Base-by-base conservation (phyloP, 805 yeast genomes). In the Candida vartiovaarae region DNA sequence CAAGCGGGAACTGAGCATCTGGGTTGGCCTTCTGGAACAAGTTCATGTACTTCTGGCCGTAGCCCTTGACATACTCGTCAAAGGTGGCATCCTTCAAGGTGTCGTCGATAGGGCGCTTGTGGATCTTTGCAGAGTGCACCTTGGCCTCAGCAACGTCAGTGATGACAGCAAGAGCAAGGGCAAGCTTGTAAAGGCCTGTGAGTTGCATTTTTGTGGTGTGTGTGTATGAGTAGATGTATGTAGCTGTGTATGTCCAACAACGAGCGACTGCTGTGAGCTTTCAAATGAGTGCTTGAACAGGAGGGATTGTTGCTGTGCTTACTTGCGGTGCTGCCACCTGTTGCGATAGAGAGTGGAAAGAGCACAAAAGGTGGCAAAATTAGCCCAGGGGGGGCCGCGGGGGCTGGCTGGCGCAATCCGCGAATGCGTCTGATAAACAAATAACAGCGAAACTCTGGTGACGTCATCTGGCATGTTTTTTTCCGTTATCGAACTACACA, bases 1-100 rank as follows among this genome's bases (percentile, higher is more conserved):
- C 34, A 33, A 62, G 53, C 15, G 62, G 64, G 8, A 46, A 36
- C 11, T 55, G 52, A 50, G 66, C 56, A 49, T 70, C 71, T 10
- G 74, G 74, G 48, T 67, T 63, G 24, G 68, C 69, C 44, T 64
- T 63, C 50, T 72, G 69, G 61, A 68, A 80, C 36, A 70, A 61
- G 41, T 68, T 64, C 46, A 77, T 55, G 64, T 84, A 84, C 65
- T 82, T 83, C 53, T 72, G 68, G 45, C 82, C 81, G 57, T 84
- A 72, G 24, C 76, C 73, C 37, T 67, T 57, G 46, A 82, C 66
- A 61, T 82, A 83, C 45, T 75, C 73, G 35, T 64, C 65, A 55
- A 74, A 78, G 28, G 68, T 60, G 40, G 68, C 64, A 38, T 75
- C 80, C 47, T 73, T 69, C 50, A 80, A 66, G 37, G 76, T 72